phyloP scores from a whole-genome alignment of 495 filamentous ascomycete species.

The Aspergillus ellipticus region DNA sequence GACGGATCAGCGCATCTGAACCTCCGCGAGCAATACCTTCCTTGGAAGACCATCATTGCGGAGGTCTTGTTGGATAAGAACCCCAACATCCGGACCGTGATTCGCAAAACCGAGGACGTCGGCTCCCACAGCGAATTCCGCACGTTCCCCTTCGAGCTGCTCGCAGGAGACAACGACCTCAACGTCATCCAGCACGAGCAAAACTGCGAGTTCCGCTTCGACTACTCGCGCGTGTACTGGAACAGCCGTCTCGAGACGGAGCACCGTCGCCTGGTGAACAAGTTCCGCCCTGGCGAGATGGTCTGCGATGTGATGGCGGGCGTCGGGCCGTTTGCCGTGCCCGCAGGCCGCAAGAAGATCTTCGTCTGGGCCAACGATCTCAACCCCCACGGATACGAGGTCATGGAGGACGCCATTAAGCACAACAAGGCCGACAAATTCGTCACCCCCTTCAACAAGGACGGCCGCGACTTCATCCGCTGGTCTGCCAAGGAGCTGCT shows the following conservation, averaged over 20 bases:
- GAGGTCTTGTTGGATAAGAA: slow-evolving; percentile 87
- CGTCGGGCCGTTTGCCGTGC: slow-evolving; percentile 91
- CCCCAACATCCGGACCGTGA: slow-evolving; percentile 72
- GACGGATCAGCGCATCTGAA: slow-evolving; percentile 71
- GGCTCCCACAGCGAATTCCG: slow-evolving; percentile 81
- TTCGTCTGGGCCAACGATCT: slow-evolving; percentile 97
- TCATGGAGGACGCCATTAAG: slow-evolving; percentile 63
- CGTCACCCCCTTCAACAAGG: slow-evolving; percentile 72
- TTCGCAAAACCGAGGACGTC: slow-evolving; percentile 91
- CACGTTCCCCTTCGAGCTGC: slow-evolving; percentile 90
- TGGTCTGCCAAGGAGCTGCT: slow-evolving; percentile 62
- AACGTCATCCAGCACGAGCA: slow-evolving; percentile 67
- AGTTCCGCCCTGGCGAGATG: slow-evolving; percentile 80
- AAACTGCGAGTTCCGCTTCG: slow-evolving; percentile 47
- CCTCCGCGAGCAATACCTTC: slow-evolving; percentile 72
- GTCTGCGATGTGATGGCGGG: slow-evolving; percentile 98
- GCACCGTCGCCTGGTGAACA: slow-evolving; percentile 72
- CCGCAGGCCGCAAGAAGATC: slow-evolving; percentile 82
- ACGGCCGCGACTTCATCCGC: slow-evolving; percentile 78
- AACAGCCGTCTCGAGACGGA: slow-evolving; percentile 87
- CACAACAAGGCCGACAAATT: slow-evolving; percentile 78
- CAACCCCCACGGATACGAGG: slow-evolving; percentile 80
- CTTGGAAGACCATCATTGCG: slow-evolving; percentile 81
- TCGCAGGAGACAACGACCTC: slow-evolving; percentile 74
- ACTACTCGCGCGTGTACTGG: slow-evolving; percentile 88